Percentiles rank a stretch among this genome's conserved stretches.
Conservation (phyloP, 495 filamentous ascomycete species). For the Evernia prunastri region DNA sequence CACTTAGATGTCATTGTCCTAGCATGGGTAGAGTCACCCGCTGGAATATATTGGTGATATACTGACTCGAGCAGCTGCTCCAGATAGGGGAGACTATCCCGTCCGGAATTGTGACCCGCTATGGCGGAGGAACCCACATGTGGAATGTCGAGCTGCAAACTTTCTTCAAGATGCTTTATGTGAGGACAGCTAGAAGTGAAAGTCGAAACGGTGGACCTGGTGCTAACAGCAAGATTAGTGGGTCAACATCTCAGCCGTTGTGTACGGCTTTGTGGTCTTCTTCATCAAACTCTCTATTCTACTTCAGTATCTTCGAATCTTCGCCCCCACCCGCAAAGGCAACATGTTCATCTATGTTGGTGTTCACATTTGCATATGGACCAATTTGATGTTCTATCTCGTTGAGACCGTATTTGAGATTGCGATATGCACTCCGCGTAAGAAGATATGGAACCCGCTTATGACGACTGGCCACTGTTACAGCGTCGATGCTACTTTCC, state of each 20-base stretch:
- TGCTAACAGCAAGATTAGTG: slow-evolving; percentile 3
- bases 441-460: slow-evolving; percentile 34
- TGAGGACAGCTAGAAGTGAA: not conserved
- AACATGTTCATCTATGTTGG: slow-evolving; percentile 19
- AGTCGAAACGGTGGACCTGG: not conserved
- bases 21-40: slow-evolving; percentile 14
- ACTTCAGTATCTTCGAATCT: slow-evolving; percentile 24
- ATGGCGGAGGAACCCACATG: slow-evolving; percentile 16
- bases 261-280: slow-evolving; percentile 17
- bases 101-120: not conserved
- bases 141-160: slow-evolving; percentile 20
- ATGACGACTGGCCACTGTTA: slow-evolving; percentile 36
- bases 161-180: slow-evolving; percentile 21
- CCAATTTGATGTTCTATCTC: slow-evolving; percentile 16
- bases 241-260: slow-evolving; percentile 10
- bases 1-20: slow-evolving; percentile 17
- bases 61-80: not conserved
- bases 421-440: slow-evolving; percentile 31
- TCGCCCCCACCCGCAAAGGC: slow-evolving; percentile 17
- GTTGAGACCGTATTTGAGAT: slow-evolving; percentile 4
- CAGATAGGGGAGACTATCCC: slow-evolving; percentile 2
- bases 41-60: not conserved
- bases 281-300: slow-evolving; percentile 23
- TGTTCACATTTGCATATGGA: slow-evolving; percentile 18
- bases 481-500: slow-evolving; percentile 29